A percentile compares a stretch with the other conserved stretches of the same genome.
Conservation (phyloP, 352 stramenopile species). For the Pythium sukuiense region DNA sequence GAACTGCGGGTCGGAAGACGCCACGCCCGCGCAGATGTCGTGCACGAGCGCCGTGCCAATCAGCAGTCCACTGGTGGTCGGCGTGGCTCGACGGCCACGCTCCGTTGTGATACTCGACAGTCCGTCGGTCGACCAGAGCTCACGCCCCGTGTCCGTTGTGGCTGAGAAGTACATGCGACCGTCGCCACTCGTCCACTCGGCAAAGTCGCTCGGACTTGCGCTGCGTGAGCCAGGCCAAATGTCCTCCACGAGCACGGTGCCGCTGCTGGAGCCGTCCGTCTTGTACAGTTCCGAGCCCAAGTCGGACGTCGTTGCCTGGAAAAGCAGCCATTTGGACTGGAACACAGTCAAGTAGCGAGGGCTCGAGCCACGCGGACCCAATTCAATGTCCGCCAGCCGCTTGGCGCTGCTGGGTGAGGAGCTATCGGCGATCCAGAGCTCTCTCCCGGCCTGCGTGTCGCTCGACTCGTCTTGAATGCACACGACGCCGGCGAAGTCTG, state of each 20-base stretch:
- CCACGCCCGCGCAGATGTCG: slow-evolving; percentile 47
- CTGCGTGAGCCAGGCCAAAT: slow-evolving; percentile 47
- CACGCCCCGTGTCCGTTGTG: slow-evolving; percentile 41
- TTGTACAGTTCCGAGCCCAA: slow-evolving; percentile 62
- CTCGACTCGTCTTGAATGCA: slow-evolving; percentile 39
- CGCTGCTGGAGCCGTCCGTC: slow-evolving; percentile 47
- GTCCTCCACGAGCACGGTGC: slow-evolving; percentile 54
- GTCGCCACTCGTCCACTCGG: slow-evolving; percentile 36
- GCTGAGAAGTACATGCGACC: slow-evolving; percentile 57
- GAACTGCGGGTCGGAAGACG: slow-evolving; percentile 50
- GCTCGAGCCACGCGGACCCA: slow-evolving; percentile 34
- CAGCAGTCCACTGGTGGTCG: not conserved
- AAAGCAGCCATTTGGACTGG: slow-evolving; percentile 38
- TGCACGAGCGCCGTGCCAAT: slow-evolving; percentile 45
- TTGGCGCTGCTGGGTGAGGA: slow-evolving; percentile 26
- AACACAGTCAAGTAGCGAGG: slow-evolving; percentile 50
- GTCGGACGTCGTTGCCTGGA: slow-evolving; percentile 42
- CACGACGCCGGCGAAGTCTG: slow-evolving; percentile 77
- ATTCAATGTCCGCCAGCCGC: slow-evolving; percentile 50
- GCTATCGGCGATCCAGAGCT: slow-evolving; percentile 71
- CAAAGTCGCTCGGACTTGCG: slow-evolving; percentile 47
- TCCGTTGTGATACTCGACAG: slow-evolving; percentile 34
- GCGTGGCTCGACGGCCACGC: slow-evolving; percentile 6
- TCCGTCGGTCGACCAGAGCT: slow-evolving; percentile 72
- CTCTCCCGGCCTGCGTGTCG: slow-evolving; percentile 24